A percentile compares a stretch with the other conserved stretches of the same genome.
phyloP scores from a whole-genome alignment of 1,284 basidiomycete species.

The Moesziomyces globuligerus region DNA sequence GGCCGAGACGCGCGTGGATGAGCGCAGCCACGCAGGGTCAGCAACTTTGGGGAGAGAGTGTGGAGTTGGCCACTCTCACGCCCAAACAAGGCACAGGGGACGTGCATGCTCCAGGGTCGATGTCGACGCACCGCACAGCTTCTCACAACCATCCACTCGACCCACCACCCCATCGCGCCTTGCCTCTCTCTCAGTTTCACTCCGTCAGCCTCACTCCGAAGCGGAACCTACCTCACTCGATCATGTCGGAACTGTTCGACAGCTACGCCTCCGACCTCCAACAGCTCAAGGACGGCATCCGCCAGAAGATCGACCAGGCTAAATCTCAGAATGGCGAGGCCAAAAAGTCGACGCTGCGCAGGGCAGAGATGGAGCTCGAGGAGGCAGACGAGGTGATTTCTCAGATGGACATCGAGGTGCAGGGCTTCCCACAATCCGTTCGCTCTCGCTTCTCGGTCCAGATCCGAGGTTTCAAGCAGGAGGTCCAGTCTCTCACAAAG shows the following conservation, averaged over 20 bases:
- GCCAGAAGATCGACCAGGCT: conserved; percentile 44
- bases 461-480: conserved; percentile 50
- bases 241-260: conserved; percentile 66
- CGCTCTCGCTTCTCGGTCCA: conserved; percentile 55
- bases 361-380: conserved; percentile 93
- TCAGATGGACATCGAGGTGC: conserved; percentile 99
- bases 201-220: background rate
- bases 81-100: background rate
- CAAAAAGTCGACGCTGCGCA: conserved; percentile 81
- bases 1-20: background rate
- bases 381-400: conserved; percentile 95
- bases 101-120: conserved; percentile 2
- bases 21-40: too few species aligned
- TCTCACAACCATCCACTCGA: background rate
- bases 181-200: background rate
- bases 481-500: conserved; percentile 53
- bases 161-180: background rate
- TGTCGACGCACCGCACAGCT: background rate
- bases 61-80: background rate
- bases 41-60: background rate
- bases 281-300: conserved; percentile 55
- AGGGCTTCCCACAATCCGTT: conserved; percentile 81
- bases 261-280: conserved; percentile 64
- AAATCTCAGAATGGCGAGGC: conserved; percentile 72
- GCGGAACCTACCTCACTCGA: background rate